Evolutionary conservation across 371 early-diverging fungal genomes (phyloP).

Genomic region (Capillidium heterosporum): DNA sequence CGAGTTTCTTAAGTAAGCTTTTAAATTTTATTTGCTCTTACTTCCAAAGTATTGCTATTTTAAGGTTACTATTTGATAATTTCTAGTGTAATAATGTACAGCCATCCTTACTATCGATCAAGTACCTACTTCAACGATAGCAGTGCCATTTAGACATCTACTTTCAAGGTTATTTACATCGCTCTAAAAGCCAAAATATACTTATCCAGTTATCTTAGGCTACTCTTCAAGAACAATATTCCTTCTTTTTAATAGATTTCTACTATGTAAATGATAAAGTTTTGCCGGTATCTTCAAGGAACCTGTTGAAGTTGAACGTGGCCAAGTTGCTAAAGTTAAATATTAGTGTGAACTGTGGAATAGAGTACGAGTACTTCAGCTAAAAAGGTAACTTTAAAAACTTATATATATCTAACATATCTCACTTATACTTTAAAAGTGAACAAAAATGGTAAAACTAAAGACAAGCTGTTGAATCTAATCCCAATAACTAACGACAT

Average conservation of each 20-base stretch:
- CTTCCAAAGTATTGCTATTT: not conserved
- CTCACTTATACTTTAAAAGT: no score
- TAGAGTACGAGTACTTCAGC: conserved; percentile 70
- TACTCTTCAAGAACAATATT: conserved; percentile 58
- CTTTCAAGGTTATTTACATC: conserved; percentile 20
- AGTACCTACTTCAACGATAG: conserved; percentile 13
- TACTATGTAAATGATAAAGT: conserved; percentile 27
- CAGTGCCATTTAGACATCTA: conserved; percentile 2
- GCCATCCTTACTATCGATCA: conserved; percentile 21
- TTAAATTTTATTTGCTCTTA: not conserved
- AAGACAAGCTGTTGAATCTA: no score
- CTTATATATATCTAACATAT: not conserved
- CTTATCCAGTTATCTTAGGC: conserved; percentile 34
- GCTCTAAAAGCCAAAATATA: conserved; percentile 57
- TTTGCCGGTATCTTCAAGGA: conserved; percentile 44
- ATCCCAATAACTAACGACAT: conserved; percentile 41
- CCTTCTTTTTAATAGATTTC: conserved; percentile 52
- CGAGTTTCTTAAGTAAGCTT: conserved; percentile 39
- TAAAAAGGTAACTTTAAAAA: conserved; percentile 36
- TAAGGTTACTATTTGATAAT: conserved; percentile 63
- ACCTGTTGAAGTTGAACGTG: conserved; percentile 30
- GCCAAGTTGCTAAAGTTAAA: conserved; percentile 20
- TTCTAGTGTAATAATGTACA: conserved; percentile 67
- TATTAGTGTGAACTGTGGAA: conserved; percentile 40
- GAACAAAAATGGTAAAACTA: no score